Conservation (phyloP, 2,329 filamentous ascomycete genomes). For the Cladosporium sp. region DNA sequence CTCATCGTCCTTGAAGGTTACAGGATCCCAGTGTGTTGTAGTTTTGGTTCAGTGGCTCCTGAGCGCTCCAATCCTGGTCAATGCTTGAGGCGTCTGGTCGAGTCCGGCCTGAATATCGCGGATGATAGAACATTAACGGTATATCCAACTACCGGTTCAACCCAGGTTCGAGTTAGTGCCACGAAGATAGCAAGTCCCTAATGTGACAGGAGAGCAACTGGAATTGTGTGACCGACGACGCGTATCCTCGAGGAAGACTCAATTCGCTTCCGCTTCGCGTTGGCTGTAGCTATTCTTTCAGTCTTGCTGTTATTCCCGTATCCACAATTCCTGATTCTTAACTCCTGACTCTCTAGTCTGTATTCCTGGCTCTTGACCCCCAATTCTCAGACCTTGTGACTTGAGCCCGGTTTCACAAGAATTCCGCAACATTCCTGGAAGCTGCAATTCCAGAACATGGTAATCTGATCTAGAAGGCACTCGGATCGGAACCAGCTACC, state of each 20-base stretch:
- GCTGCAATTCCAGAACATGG: neutral
- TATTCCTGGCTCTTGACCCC: too few species aligned
- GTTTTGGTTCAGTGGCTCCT: too few species aligned
- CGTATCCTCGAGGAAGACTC: neutral
- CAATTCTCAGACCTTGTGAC: too few species aligned
- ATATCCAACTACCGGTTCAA: neutral
- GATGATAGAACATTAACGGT: too few species aligned
- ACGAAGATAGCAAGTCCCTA: neutral
- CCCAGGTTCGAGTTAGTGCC: neutral
- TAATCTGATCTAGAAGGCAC: neutral
- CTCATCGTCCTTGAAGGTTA: neutral
- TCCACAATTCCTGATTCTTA: neutral
- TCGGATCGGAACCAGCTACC: neutral
- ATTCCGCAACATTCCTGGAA: neutral
- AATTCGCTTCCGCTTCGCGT: neutral
- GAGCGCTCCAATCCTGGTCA: neutral
- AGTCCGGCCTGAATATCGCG: too few species aligned
- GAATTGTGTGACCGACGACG: neutral
- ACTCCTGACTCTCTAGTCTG: too few species aligned
- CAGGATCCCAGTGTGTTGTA: neutral
- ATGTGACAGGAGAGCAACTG: neutral
- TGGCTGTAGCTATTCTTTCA: neutral
- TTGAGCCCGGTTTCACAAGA: neutral
- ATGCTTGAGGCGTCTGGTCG: too few species aligned
- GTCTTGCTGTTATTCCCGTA: neutral